phyloP scores from a whole-genome alignment of 164 flowering plant genomes.

The Amborella trichopoda region DNA sequence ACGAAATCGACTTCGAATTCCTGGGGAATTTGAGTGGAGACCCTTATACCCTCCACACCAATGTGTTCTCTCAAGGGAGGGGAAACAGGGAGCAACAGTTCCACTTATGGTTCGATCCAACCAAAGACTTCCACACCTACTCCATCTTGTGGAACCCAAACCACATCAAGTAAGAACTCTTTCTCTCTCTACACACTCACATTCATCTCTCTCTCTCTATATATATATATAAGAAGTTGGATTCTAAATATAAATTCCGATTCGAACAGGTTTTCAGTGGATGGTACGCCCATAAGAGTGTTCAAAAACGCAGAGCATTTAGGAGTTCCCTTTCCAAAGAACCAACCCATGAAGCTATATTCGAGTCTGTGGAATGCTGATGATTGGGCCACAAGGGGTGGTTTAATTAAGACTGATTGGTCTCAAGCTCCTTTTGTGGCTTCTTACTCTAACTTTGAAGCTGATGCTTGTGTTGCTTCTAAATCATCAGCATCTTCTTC shows the following conservation, averaged over 20 bases:
- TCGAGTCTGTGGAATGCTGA: conserved; percentile 7
- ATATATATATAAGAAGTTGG: neutral
- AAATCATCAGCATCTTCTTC: neutral
- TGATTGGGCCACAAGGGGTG: conserved; percentile 7
- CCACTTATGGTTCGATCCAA: conserved; percentile 8
- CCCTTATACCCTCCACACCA: conserved; percentile 6
- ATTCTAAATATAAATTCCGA: neutral
- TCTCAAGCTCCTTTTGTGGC: conserved; percentile 3
- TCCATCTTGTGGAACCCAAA: conserved; percentile 8
- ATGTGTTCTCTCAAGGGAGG: conserved; percentile 5
- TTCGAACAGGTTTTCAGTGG: conserved; percentile 5
- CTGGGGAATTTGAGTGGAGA: conserved; percentile 5
- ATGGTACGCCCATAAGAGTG: conserved; percentile 6
- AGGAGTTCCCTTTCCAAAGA: conserved; percentile 4
- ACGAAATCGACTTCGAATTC: conserved; percentile 7
- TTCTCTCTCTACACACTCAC: neutral
- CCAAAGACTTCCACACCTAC: conserved; percentile 1
- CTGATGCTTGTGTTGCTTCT: neutral
- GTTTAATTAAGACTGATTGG: conserved; percentile 4
- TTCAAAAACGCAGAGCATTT: conserved; percentile 3
- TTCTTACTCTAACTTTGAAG: conserved; percentile 5
- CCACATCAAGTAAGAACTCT: conserved; percentile 1
- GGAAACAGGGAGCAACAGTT: conserved; percentile 7
- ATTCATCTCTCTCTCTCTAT: neutral
- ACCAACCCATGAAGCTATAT: conserved; percentile 5